Conservation (phyloP, 2,329 filamentous ascomycete species). For the Tolypocladium tropicale region DNA sequence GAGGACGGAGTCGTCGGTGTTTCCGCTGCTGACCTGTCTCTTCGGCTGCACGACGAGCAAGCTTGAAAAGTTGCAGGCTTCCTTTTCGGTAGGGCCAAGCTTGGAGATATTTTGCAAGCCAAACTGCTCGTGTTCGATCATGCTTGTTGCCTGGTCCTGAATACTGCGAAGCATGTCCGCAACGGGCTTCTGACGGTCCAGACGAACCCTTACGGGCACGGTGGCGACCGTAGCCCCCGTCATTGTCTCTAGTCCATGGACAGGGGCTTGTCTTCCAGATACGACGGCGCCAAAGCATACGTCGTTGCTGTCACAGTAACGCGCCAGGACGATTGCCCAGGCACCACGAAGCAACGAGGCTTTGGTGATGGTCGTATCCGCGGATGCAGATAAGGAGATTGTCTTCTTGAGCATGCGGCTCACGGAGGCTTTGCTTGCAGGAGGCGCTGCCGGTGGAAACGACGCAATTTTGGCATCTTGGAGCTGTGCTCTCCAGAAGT, state of each 20-base stretch:
- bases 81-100: not conserved
- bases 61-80: conserved; percentile 2
- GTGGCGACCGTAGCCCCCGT: conserved; percentile 19
- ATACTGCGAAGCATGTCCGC: conserved; percentile 8
- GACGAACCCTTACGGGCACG: conserved; percentile 13
- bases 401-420: not conserved
- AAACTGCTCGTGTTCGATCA: conserved; percentile 8
- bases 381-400: not conserved
- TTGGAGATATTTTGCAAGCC: conserved; percentile 7
- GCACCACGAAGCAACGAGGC: not conserved
- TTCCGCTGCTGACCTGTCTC: not conserved
- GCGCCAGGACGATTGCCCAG: not conserved
- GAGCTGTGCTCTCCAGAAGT: conserved; percentile 3
- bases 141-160: conserved; percentile 1
- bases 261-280: conserved; percentile 15
- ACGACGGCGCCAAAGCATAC: conserved; percentile 16
- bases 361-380: not conserved
- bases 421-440: not conserved
- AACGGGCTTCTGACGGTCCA: conserved; percentile 5
- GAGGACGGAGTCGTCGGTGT: not conserved
- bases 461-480: conserved; percentile 2
- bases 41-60: not conserved
- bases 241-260: conserved; percentile 15
- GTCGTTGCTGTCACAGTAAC: conserved; percentile 4
- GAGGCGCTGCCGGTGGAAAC: not conserved